Percentiles rank a stretch among this genome's conserved stretches.
These are phyloP conservation scores for Leishmania tarentolae DNA, from an alignment of 208 protist genomes.

Conservation along the genomic window DNA sequence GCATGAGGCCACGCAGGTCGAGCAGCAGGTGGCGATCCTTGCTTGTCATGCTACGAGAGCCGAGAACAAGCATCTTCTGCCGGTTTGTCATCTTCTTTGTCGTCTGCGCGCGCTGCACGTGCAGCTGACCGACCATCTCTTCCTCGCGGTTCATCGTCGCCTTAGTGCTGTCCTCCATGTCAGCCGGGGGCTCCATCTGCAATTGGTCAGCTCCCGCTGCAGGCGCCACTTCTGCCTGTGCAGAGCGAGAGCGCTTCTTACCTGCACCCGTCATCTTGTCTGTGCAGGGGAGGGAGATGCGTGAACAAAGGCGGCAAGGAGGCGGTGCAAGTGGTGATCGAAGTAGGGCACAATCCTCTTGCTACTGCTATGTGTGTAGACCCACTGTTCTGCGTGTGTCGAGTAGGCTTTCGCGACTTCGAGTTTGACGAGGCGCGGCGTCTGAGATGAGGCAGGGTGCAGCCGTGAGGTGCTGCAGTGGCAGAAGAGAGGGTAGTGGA, in stretches of 20 bases:
- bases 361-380: neutral
- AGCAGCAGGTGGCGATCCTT: slow-evolving; percentile 94
- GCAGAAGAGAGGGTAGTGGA: neutral
- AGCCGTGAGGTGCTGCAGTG: neutral
- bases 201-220: neutral
- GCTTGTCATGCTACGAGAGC: slow-evolving; percentile 88
- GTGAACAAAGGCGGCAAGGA: neutral
- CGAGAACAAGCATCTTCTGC: slow-evolving; percentile 94
- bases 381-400: neutral
- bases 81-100: slow-evolving; percentile 91
- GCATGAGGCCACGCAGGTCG: slow-evolving; percentile 93
- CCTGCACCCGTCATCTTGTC: slow-evolving; percentile 3
- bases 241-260: slow-evolving; percentile 35
- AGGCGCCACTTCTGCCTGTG: slow-evolving; percentile 11
- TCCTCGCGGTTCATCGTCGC: slow-evolving; percentile 31
- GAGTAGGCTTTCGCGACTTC: neutral
- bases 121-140: slow-evolving; percentile 64
- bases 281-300: neutral
- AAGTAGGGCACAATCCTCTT: neutral
- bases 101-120: slow-evolving; percentile 52
- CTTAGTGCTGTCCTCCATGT: slow-evolving; percentile 23
- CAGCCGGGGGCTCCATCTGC: neutral
- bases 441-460: neutral
- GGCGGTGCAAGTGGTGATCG: neutral
- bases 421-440: neutral